Evolutionary conservation across 768 basidiomycete genomes (phyloP), one percentile per base, ranked within the genome.

Genomic region (Macrolepiota dolichaula): DNA sequence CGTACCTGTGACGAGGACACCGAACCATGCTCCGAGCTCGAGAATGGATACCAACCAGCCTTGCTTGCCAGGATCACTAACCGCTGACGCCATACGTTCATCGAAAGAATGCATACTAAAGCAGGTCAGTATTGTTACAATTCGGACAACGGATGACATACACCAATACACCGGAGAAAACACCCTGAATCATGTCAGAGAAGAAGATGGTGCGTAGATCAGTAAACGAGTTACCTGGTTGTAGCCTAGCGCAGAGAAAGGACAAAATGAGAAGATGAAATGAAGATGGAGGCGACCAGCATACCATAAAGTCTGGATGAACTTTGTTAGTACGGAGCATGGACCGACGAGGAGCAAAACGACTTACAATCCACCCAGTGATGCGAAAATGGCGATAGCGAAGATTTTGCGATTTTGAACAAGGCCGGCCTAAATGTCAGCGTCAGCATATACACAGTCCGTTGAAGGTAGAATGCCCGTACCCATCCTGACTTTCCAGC

Each of bases 11-110:
- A 81, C 73, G 19, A 93, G 80, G 11, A 89, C 86, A 62, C 91
- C 91, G 62, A 87, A 76, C 86, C 90, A 90, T 24, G 91, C 90
- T 59, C 86, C 87, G 13, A 89, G 78, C 72, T 89, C 88, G 37
- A 91, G 80, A 67, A 91, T 88, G 22, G 88, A 76, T 13, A 89
- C 89, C 2, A 92, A 75, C 84, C 89, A 87, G 10, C 88, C 91
- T 72, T 87, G 85, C 24, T 77, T 83, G 9, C 73, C 77, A 6
- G 83, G 24, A 63, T 88, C 66, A 38, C 69, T 58, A 46, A 86
- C 85, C 0, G 82, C 85, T 24, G 78, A 75, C 2, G 73, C 80
- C 86, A 89, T 88, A 40, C 83, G 77, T 7, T 71, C 27, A 38
- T 80, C 72, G 65, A 86, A 86, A 11, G 80, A 78, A 42, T 68